phyloP scores from a whole-genome alignment of 1,139 yeast genomes.

The Pichia inconspicua region DNA sequence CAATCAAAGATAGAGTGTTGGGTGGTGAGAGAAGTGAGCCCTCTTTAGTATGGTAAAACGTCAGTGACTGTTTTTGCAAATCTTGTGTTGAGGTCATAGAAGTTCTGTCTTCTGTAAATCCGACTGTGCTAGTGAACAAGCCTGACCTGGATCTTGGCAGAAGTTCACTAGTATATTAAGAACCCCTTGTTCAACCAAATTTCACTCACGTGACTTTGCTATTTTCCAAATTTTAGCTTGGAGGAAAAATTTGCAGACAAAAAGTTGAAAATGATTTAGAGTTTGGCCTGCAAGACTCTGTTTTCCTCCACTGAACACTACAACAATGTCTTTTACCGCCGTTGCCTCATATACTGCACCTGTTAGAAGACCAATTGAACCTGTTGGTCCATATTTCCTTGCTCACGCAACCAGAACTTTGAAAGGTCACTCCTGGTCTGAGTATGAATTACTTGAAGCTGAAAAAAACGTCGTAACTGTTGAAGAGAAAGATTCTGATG shows the following conservation, averaged over 20 bases:
- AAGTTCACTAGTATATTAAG: not conserved
- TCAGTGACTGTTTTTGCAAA: constrained; percentile 52
- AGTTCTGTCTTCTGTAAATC: not conserved
- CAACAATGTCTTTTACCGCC: constrained; percentile 30
- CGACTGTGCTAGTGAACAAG: not conserved
- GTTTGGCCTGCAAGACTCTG: no score
- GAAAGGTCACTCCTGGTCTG: constrained; percentile 98
- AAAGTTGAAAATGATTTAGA: not conserved
- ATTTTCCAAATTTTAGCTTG: no score
- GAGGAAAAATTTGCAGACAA: not conserved
- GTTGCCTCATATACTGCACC: constrained; percentile 47
- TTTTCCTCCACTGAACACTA: not conserved
- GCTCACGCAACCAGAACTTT: constrained; percentile 96
- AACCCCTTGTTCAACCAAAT: no score
- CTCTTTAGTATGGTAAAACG: constrained; percentile 46
- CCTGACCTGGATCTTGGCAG: no score
- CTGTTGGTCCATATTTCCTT: constrained; percentile 91
- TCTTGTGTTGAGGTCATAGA: constrained; percentile 21
- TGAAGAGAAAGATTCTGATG: constrained; percentile 65
- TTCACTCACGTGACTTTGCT: no score
- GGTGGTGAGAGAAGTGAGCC: constrained; percentile 27
- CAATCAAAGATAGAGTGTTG: constrained; percentile 37
- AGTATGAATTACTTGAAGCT: constrained; percentile 89
- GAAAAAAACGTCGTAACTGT: constrained; percentile 73
- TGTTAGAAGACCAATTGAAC: constrained; percentile 83